phyloP scores from a whole-genome alignment of 1,284 basidiomycete genomes.

The Pterula multifida region DNA sequence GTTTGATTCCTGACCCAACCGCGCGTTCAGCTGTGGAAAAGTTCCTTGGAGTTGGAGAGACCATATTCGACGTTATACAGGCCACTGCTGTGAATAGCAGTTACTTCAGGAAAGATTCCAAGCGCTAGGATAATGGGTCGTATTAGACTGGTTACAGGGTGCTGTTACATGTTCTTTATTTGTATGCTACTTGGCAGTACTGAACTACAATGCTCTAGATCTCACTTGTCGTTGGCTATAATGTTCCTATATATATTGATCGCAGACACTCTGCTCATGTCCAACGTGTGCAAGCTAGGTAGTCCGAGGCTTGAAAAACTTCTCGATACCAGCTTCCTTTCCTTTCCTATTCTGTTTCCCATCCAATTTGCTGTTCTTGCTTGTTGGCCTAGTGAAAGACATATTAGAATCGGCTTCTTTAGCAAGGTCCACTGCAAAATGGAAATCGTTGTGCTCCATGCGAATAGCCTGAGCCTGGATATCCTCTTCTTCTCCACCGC shows the following conservation, averaged over 20 bases:
- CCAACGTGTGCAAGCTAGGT: too few species aligned
- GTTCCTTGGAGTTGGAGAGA: constrained; percentile 82
- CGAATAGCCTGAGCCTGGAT: constrained; percentile 34
- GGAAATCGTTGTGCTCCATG: constrained; percentile 77
- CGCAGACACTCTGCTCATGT: too few species aligned
- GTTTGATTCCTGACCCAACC: constrained; percentile 63
- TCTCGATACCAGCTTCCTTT: background rate
- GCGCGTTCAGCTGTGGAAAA: constrained; percentile 65
- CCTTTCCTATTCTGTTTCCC: background rate
- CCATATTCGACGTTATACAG: constrained; percentile 75
- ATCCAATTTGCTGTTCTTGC: background rate
- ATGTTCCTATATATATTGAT: too few species aligned
- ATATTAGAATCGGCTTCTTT: constrained; percentile 17
- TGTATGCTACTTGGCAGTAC: background rate
- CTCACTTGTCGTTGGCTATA: too few species aligned
- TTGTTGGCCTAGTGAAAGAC: background rate
- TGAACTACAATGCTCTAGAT: too few species aligned
- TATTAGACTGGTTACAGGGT: background rate
- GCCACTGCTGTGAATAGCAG: constrained; percentile 70
- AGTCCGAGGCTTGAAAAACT: background rate
- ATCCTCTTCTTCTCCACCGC: constrained; percentile 19
- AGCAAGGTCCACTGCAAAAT: constrained; percentile 71
- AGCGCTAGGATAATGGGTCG: constrained; percentile 7
- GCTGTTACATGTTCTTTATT: background rate
- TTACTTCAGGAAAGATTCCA: constrained; percentile 54